Evolutionary conservation across 345 rosid species (phyloP).

Genomic region (Rubroshorea leprosula): DNA sequence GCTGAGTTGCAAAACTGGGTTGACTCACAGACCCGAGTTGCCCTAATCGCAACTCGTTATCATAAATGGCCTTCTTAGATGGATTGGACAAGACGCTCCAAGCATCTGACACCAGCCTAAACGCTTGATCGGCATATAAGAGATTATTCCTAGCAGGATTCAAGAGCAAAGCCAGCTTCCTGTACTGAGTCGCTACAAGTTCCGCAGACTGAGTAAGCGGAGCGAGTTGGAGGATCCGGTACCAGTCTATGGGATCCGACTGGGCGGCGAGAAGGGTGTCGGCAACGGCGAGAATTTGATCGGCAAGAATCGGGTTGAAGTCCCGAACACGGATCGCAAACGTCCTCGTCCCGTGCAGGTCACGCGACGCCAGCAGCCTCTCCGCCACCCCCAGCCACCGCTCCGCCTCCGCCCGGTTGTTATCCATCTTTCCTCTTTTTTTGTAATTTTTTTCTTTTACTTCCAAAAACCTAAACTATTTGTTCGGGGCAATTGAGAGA

Average conservation of each 20-base stretch:
- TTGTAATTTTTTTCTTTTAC: background rate
- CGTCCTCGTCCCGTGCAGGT: slow-evolving; percentile 66
- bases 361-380: slow-evolving; percentile 71
- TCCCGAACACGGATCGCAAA: slow-evolving; percentile 85
- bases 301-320: slow-evolving; percentile 63
- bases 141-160: slow-evolving; percentile 57
- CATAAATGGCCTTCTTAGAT: slow-evolving; percentile 60
- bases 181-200: slow-evolving; percentile 76
- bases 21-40: slow-evolving; percentile 42
- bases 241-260: slow-evolving; percentile 55
- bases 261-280: slow-evolving; percentile 71
- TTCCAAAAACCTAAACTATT: background rate
- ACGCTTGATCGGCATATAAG: slow-evolving; percentile 73
- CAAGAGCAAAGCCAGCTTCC: slow-evolving; percentile 65
- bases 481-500: background rate
- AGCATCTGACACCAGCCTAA: slow-evolving; percentile 67
- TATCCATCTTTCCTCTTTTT: slow-evolving; percentile 25
- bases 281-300: slow-evolving; percentile 69
- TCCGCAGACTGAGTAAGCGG: slow-evolving; percentile 57
- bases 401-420: slow-evolving; percentile 60
- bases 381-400: slow-evolving; percentile 83
- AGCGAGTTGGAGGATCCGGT: slow-evolving; percentile 71
- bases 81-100: slow-evolving; percentile 77
- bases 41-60: slow-evolving; percentile 58
- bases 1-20: slow-evolving; percentile 27